A percentile compares a stretch with the other conserved stretches of the same genome.
Evolutionary conservation across 2,329 filamentous ascomycete species (phyloP).

Genomic region (Aspergillus brunneoviolaceus): DNA sequence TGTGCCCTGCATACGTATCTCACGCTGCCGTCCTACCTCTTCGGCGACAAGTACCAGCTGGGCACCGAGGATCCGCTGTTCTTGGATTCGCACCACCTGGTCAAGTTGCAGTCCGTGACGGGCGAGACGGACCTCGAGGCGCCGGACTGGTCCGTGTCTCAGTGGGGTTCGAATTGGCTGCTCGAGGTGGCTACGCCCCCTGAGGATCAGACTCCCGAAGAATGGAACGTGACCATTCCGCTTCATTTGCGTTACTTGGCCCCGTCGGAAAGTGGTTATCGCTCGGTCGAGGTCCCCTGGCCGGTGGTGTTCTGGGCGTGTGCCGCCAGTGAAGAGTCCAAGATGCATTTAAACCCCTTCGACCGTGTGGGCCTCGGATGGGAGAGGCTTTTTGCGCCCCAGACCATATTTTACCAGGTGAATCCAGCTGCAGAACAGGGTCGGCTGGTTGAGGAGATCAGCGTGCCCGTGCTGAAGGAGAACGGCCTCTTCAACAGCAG

Average conservation of each 20-base stretch:
- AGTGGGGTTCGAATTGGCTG: conserved; percentile 78
- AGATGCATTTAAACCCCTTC: conserved; percentile 78
- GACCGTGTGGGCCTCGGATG: conserved; percentile 83
- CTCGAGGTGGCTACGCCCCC: conserved; percentile 65
- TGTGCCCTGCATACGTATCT: conserved; percentile 79
- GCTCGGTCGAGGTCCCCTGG: conserved; percentile 65
- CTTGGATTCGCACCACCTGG: conserved; percentile 75
- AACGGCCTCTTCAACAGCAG: conserved; percentile 40
- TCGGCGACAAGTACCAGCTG: conserved; percentile 86
- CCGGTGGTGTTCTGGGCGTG: conserved; percentile 92
- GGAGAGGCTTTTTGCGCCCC: conserved; percentile 72
- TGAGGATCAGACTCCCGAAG: conserved; percentile 5
- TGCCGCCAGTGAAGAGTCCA: conserved; percentile 56
- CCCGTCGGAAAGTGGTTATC: conserved; percentile 58
- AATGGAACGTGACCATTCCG: conserved; percentile 58
- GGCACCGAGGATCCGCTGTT: conserved; percentile 61
- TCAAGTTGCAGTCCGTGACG: conserved; percentile 64
- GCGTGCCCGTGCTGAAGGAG: conserved; percentile 63
- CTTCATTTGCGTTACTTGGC: conserved; percentile 81
- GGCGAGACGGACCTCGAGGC: conserved; percentile 87
- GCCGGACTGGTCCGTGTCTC: conserved; percentile 71
- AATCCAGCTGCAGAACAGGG: conserved; percentile 43
- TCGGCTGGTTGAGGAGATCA: conserved; percentile 54
- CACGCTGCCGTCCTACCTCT: conserved; percentile 76
- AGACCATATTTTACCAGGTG: conserved; percentile 82